These are phyloP conservation scores for Fusarium sp. DNA, from an alignment of 2,329 filamentous ascomycete species.

Conservation along the genomic window DNA sequence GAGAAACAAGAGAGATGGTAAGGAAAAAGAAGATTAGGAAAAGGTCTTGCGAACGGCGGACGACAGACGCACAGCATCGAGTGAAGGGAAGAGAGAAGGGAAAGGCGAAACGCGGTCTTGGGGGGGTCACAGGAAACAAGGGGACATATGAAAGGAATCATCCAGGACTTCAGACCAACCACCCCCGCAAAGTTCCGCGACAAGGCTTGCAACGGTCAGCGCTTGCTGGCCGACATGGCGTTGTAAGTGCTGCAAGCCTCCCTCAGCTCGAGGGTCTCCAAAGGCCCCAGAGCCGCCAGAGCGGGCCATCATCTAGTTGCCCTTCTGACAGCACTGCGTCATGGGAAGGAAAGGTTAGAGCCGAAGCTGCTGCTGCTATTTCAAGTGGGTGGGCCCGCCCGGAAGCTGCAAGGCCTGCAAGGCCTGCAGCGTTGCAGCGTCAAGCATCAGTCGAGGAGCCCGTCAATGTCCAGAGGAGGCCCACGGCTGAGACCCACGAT, in stretches of 20 bases:
- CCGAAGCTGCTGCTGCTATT: slow-evolving; percentile 34
- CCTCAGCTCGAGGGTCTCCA: slow-evolving; percentile 34
- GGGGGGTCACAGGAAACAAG: slow-evolving; percentile 24
- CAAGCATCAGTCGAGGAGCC: slow-evolving; percentile 25
- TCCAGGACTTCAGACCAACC: slow-evolving; percentile 25
- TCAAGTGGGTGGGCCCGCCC: slow-evolving; percentile 10
- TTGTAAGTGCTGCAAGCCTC: slow-evolving; percentile 43
- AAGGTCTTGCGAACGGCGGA: slow-evolving; percentile 22
- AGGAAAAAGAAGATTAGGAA: slow-evolving; percentile 25
- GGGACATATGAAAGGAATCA: slow-evolving; percentile 37
- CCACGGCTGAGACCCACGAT: slow-evolving; percentile 31
- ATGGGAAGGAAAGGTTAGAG: slow-evolving; percentile 26
- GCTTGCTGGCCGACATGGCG: slow-evolving; percentile 35
- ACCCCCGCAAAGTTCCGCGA: slow-evolving; percentile 19
- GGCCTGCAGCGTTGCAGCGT: neutral
- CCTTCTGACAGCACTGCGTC: slow-evolving; percentile 25
- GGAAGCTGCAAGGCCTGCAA: neutral
- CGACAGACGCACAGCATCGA: slow-evolving; percentile 30
- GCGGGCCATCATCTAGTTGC: slow-evolving; percentile 25
- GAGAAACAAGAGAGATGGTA: slow-evolving; percentile 22
- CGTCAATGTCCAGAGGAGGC: neutral
- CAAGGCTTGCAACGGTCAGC: slow-evolving; percentile 30
- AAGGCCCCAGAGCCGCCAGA: slow-evolving; percentile 33
- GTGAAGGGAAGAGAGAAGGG: slow-evolving; percentile 18
- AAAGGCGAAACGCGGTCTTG: slow-evolving; percentile 38